phyloP scores from a whole-genome alignment of 192 early-diverging fungal species.

The Coemansia sp. region DNA sequence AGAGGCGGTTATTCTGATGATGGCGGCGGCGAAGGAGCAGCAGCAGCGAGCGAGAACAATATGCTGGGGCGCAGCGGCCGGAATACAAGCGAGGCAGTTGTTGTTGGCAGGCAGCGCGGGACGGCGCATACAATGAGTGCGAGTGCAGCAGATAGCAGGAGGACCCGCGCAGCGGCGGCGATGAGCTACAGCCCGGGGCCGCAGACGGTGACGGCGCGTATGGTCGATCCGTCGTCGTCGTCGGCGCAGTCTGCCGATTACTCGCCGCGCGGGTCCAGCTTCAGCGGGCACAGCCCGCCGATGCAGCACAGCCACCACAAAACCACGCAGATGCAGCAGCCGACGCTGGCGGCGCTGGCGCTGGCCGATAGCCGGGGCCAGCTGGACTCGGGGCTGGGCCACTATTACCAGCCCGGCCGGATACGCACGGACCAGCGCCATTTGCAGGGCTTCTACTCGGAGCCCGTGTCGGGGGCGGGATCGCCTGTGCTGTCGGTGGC shows the following conservation, averaged over 20 bases:
- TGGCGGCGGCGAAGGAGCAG: neutral
- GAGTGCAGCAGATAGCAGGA: neutral
- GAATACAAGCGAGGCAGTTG: constrained; percentile 7
- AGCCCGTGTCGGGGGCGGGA: constrained; percentile 37
- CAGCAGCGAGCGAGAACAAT: constrained; percentile 8
- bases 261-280: constrained; percentile 1
- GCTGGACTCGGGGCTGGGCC: constrained; percentile 36
- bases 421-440: constrained; percentile 18
- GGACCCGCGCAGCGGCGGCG: neutral
- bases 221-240: constrained; percentile 30
- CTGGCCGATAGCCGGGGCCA: constrained; percentile 45
- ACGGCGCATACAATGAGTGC: neutral
- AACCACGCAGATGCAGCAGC: constrained; percentile 34
- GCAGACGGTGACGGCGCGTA: constrained; percentile 37
- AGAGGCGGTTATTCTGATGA: neutral
- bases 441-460: constrained; percentile 31
- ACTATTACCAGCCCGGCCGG: constrained; percentile 25
- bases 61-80: constrained; percentile 11
- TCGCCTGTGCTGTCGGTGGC: constrained; percentile 23
- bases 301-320: constrained; percentile 7
- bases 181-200: constrained; percentile 4
- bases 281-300: constrained; percentile 5
- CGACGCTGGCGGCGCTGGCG: constrained; percentile 39
- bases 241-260: constrained; percentile 7
- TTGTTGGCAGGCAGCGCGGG: constrained; percentile 1